These are phyloP conservation scores for Camellia granthamiana DNA, from an alignment of 148 eudicot species.

Conservation along the genomic window DNA sequence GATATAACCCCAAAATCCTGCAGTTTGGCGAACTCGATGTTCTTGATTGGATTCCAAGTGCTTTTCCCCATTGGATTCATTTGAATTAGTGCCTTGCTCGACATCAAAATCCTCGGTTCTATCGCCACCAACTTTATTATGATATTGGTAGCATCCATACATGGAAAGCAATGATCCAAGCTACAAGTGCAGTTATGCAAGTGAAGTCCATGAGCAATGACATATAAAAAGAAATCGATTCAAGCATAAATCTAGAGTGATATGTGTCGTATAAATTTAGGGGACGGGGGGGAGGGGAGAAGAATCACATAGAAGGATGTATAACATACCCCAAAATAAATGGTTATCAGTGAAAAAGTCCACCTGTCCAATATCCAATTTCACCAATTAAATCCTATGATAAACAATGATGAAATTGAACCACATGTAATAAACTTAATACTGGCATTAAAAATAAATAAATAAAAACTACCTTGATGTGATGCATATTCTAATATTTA, in stretches of 20 bases:
- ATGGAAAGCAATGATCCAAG: conserved; percentile 75
- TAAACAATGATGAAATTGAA: not conserved
- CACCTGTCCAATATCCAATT: conserved; percentile 68
- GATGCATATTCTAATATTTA: not conserved
- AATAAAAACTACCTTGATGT: not conserved
- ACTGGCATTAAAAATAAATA: not conserved
- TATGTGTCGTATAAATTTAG: not conserved
- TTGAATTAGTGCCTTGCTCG: conserved; percentile 40
- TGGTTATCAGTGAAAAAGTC: conserved; percentile 76
- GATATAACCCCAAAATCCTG: conserved; percentile 73
- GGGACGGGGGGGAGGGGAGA: too few species aligned
- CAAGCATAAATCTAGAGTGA: not conserved
- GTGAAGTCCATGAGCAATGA: not conserved
- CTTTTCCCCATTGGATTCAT: conserved; percentile 27
- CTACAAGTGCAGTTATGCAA: conserved; percentile 28
- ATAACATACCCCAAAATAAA: conserved; percentile 78
- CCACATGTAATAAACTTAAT: not conserved
- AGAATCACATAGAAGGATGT: not conserved
- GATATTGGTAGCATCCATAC: conserved; percentile 65
- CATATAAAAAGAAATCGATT: not conserved
- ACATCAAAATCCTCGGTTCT: conserved; percentile 40
- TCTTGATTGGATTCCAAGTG: conserved; percentile 21
- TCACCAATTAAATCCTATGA: not conserved
- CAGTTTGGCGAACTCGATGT: conserved; percentile 35
- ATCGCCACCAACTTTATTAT: conserved; percentile 45